phyloP scores from a whole-genome alignment of 768 basidiomycete species.

The Hirschioporus abietinus region DNA sequence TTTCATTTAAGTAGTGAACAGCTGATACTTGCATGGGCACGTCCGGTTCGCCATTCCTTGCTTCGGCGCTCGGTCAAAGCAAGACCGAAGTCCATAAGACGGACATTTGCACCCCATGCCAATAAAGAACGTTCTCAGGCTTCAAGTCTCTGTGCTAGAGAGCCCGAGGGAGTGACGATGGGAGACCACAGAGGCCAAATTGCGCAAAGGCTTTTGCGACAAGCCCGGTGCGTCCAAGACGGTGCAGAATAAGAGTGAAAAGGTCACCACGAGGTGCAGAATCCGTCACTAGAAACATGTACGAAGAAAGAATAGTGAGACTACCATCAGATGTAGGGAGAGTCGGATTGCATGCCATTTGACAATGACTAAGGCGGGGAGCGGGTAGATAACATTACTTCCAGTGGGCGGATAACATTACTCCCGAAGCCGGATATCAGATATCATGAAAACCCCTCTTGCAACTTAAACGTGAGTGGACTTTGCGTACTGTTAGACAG shows the following conservation, averaged over 20 bases:
- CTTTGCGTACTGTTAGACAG: no score
- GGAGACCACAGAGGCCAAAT: conserved; percentile 87
- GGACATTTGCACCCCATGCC: conserved; percentile 65
- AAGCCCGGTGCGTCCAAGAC: conserved; percentile 73
- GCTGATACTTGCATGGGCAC: conserved; percentile 61
- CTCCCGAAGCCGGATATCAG: no score
- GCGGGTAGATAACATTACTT: no score
- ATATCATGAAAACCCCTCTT: no score
- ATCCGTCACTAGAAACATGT: conserved; percentile 91
- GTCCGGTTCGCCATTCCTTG: conserved; percentile 91
- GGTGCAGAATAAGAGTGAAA: conserved; percentile 82
- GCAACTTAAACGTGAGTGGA: no score
- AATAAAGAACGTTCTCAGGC: conserved; percentile 92
- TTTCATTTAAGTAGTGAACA: conserved; percentile 16
- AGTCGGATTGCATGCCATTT: no score
- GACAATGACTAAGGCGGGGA: no score
- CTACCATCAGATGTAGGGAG: not conserved
- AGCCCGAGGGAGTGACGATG: conserved; percentile 90
- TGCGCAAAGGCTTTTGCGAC: conserved; percentile 92
- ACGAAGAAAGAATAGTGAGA: conserved; percentile 25
- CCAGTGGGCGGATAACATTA: no score
- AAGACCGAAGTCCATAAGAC: conserved; percentile 93
- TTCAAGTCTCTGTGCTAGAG: conserved; percentile 96
- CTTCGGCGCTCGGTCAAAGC: conserved; percentile 84
- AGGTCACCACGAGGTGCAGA: conserved; percentile 88